Conservation (phyloP, 768 basidiomycete species). For the Hygrophorus pudorinus region DNA sequence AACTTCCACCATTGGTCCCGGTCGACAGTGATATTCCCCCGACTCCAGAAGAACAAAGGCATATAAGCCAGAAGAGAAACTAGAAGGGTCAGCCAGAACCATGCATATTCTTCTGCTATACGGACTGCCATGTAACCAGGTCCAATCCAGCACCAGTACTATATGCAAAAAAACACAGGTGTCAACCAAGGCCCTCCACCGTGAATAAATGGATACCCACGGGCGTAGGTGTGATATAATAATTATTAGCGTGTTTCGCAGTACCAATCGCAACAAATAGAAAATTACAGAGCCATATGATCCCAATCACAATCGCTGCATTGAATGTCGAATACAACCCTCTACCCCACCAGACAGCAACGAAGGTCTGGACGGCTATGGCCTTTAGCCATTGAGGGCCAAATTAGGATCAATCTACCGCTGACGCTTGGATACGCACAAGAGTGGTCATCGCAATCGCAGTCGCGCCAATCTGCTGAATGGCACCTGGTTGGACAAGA, state of each 20-base stretch:
- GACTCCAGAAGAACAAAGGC: slow-evolving; percentile 7
- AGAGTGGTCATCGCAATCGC: slow-evolving; percentile 3
- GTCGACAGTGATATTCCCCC: slow-evolving; percentile 3
- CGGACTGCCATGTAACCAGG: background rate
- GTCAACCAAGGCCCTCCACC: background rate
- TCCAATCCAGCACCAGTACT: slow-evolving; percentile 9
- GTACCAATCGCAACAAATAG: background rate
- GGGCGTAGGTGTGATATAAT: slow-evolving; percentile 1
- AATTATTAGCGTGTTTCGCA: background rate
- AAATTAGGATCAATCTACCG: background rate
- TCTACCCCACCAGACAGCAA: slow-evolving; percentile 6
- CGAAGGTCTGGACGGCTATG: slow-evolving; percentile 6
- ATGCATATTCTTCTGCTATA: slow-evolving; percentile 3
- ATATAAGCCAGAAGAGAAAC: slow-evolving; percentile 2
- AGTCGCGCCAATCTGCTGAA: background rate
- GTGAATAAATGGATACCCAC: background rate
- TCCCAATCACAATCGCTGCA: slow-evolving; percentile 12
- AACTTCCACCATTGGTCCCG: slow-evolving; percentile 3
- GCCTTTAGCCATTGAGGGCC: background rate
- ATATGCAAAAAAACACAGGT: background rate
- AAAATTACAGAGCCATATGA: slow-evolving; percentile 20
- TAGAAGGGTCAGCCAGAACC: slow-evolving; percentile 3
- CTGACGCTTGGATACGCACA: background rate
- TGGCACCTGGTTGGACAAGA: background rate
- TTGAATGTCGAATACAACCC: slow-evolving; percentile 1